Evolutionary conservation across 2,329 filamentous ascomycete species (phyloP), one percentile per base, ranked within the genome.

Genomic region (Arthrobotrys sphaeroides): DNA sequence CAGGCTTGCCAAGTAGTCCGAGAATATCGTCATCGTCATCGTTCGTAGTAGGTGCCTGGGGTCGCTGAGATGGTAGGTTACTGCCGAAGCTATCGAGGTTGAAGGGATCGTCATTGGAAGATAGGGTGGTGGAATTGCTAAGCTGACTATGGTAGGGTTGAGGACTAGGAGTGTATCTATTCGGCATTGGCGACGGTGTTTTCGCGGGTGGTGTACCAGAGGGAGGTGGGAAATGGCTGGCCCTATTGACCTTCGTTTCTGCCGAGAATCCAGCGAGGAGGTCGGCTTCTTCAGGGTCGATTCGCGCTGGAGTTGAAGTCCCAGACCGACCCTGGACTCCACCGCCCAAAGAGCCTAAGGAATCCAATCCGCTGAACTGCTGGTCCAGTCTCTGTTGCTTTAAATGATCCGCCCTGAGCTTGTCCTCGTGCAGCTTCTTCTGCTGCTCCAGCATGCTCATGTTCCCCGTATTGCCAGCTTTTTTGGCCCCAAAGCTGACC

Each of bases 351-450:
- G 88, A 80, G 95, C 91, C 89, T 91, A 94, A 81, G 1, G 70
- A 68, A 93, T 92, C 76, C 61, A 78, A 26, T 62, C 77, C 49
- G 45, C 72, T 53, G 24, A 61, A 36, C 65, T 69, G 51, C 26
- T 78, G 57, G 89, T 88, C 9, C 87, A 87, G 79, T 90, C 88
- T 1, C 92, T 93, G 82, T 93, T 97, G 75, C 94, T 89, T 28
- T 88, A 86, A 78, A 95, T 92, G 79, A 90, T 87, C 81, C 90
- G 88, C 79, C 87, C 90, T 79, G 87, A 88, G 80, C 88, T 88
- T 90, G 75, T 93, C 91, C 81, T 94, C 91, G 81, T 85, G 88
- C 33, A 87, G 85, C 83, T 88, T 92, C 82, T 93, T 90, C 81
- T 91, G 89, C 61, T 88, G 86, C 80, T 90, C 88, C 66, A 87